Conservation (phyloP, 2,329 filamentous ascomycete genomes). For the Aureobasidium sp. region DNA sequence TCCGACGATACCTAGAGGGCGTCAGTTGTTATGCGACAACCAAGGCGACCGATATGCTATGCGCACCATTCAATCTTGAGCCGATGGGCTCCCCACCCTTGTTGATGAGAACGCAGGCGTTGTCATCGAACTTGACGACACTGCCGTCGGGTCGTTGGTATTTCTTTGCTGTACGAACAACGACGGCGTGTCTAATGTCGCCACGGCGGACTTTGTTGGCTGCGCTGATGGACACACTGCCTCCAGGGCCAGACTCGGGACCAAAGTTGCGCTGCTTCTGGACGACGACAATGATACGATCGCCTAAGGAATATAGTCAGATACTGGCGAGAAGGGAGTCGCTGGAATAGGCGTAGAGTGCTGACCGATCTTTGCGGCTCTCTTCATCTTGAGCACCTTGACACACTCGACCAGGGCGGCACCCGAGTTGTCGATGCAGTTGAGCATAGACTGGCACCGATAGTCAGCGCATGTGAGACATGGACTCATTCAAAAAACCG, state of each 20-base stretch:
- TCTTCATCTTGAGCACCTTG: slow-evolving; percentile 85
- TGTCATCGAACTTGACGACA: slow-evolving; percentile 91
- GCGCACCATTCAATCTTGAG: slow-evolving; percentile 72
- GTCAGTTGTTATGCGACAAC: slow-evolving; percentile 4
- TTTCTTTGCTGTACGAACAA: slow-evolving; percentile 87
- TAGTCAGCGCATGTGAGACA: background rate
- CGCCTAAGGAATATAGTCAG: slow-evolving; percentile 51
- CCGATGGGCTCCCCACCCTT: slow-evolving; percentile 95
- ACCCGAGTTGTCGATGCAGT: slow-evolving; percentile 99
- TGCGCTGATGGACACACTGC: slow-evolving; percentile 62
- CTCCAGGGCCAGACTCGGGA: slow-evolving; percentile 62
- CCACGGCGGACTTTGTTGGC: slow-evolving; percentile 93
- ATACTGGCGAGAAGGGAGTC: background rate
- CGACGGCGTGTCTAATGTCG: slow-evolving; percentile 91
- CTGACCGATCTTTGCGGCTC: slow-evolving; percentile 80
- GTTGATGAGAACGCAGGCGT: slow-evolving; percentile 94
- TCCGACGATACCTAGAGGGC: slow-evolving; percentile 65
- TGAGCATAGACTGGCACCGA: slow-evolving; percentile 72
- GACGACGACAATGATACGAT: slow-evolving; percentile 94
- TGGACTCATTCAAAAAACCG: background rate
- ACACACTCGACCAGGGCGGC: slow-evolving; percentile 95
- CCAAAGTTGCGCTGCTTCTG: slow-evolving; percentile 85
- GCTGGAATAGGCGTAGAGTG: slow-evolving; percentile 1
- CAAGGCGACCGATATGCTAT: slow-evolving; percentile 14
- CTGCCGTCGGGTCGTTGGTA: slow-evolving; percentile 81